Percentiles rank a stretch among this genome's conserved stretches.
phyloP scores from a whole-genome alignment of 2,329 filamentous ascomycete genomes.

The Tolypocladium tundrense region DNA sequence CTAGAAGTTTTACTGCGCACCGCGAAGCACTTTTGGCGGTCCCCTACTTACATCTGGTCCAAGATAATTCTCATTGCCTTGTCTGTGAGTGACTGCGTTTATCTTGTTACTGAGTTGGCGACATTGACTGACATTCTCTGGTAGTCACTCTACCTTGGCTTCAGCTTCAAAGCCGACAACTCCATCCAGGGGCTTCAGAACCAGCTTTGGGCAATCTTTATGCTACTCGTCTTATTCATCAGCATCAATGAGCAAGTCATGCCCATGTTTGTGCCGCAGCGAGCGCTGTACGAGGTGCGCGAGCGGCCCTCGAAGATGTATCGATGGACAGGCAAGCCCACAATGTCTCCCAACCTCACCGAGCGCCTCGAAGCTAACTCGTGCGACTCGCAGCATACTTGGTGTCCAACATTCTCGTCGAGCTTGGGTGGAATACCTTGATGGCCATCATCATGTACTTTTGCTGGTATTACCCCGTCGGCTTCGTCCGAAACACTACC shows the following conservation, averaged over 20 bases:
- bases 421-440: conserved; percentile 74
- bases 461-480: conserved; percentile 79
- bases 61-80: conserved; percentile 60
- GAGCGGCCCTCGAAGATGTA: conserved; percentile 79
- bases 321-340: conserved; percentile 49
- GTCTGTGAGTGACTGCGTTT: conserved; percentile 15
- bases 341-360: too few species aligned
- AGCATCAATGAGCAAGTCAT: conserved; percentile 71
- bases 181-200: conserved; percentile 73
- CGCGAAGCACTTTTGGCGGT: conserved; percentile 89
- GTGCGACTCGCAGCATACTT: conserved; percentile 50
- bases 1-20: conserved; percentile 61
- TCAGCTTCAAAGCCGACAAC: conserved; percentile 63
- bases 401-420: conserved; percentile 71
- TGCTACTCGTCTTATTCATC: conserved; percentile 72
- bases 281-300: conserved; percentile 73
- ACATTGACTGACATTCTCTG: too few species aligned
- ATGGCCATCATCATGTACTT: conserved; percentile 69
- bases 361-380: too few species aligned
- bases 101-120: too few species aligned
- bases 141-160: conserved; percentile 63
- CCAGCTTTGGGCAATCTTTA: conserved; percentile 79
- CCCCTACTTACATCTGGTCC: conserved; percentile 79
- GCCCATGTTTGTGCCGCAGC: conserved; percentile 77
- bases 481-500: conserved; percentile 60